Percentiles rank a stretch among this genome's conserved stretches.
Evolutionary conservation across 805 yeast species (phyloP).

Genomic region (Candida insectorum): DNA sequence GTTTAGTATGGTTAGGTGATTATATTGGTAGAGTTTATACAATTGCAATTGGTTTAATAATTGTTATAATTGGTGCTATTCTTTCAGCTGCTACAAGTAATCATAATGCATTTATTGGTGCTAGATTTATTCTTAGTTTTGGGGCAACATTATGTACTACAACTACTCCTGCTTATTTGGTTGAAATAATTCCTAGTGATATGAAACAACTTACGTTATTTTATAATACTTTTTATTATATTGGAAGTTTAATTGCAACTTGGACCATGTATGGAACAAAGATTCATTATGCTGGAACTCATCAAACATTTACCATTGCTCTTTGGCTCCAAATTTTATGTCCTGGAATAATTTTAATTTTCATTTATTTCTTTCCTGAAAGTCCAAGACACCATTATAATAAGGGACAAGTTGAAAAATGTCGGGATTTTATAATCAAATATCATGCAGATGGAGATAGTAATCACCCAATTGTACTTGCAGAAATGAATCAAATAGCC

Average conservation of each 20-base stretch:
- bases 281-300: conserved; percentile 40
- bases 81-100: conserved; percentile 23
- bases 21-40: conserved; percentile 29
- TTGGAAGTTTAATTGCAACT: conserved; percentile 39
- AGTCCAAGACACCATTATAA: conserved; percentile 1
- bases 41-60: conserved; percentile 17
- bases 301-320: conserved; percentile 15
- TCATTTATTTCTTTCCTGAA: conserved; percentile 1
- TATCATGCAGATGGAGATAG: conserved; percentile 8
- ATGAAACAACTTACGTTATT: conserved; percentile 1
- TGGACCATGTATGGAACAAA: conserved; percentile 17
- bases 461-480: conserved; percentile 18
- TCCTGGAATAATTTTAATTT: conserved; percentile 31
- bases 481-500: conserved; percentile 31
- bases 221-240: conserved; percentile 26
- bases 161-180: conserved; percentile 40
- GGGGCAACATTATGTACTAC: conserved; percentile 36
- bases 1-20: conserved; percentile 24
- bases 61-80: conserved; percentile 23
- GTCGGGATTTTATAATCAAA: conserved; percentile 15
- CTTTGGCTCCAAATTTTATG: conserved; percentile 25
- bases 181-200: conserved; percentile 42
- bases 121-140: conserved; percentile 43
- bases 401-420: conserved; percentile 12
- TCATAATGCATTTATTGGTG: conserved; percentile 27